Evolutionary conservation across 2,329 filamentous ascomycete species (phyloP), one percentile per base, ranked within the genome.

Genomic region (Cladobotryum mycophilum): DNA sequence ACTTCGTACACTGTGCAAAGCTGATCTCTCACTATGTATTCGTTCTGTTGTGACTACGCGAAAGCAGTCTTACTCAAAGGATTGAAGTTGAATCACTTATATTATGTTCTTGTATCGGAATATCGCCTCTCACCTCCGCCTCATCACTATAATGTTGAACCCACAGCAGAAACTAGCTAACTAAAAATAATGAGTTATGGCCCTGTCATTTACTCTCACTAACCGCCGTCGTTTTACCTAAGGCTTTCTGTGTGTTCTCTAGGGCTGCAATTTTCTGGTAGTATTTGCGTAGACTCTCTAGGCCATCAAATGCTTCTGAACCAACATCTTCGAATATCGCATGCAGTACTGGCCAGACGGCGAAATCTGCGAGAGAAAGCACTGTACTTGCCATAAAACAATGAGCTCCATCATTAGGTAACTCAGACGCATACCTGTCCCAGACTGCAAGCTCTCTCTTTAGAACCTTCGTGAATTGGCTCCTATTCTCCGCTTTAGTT

Each of bases 271-370:
- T 47, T 15, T 43, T 56, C n/a, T 63, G 49, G 48, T 73, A 75
- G 51, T 76, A 77, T 40, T 50, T 56, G 15, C 55, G 58, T 41
- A 78, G 58, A 5, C 56, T 56, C 14, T 55, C 55, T 13, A 66
- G 51, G 1, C 65, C 64, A 5, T 57, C 57, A 5, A 76, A 58
- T 14, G 15, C 56, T 2, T 62, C 64, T 4, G 60, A 40, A 1
- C 66, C 70, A 49, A 62, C 62, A 17, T 66, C 63, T 13, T 63
- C 54, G 8, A 70, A 61, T 17, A 81, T 67, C 33, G 69, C 68
- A 51, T 79, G 65, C 52, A 84, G 57, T 13, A 80, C 69, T 1
- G 81, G 79, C 76, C 77, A 82, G 3, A 82, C 60, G 0, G 76
- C 78, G 60, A 75, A 84, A 61, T 84, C 81, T 0, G 74, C 73